Percentiles rank a stretch among this genome's conserved stretches.
Evolutionary conservation across 2,329 filamentous ascomycete genomes (phyloP).

Genomic region (Colletotrichum sp.): DNA sequence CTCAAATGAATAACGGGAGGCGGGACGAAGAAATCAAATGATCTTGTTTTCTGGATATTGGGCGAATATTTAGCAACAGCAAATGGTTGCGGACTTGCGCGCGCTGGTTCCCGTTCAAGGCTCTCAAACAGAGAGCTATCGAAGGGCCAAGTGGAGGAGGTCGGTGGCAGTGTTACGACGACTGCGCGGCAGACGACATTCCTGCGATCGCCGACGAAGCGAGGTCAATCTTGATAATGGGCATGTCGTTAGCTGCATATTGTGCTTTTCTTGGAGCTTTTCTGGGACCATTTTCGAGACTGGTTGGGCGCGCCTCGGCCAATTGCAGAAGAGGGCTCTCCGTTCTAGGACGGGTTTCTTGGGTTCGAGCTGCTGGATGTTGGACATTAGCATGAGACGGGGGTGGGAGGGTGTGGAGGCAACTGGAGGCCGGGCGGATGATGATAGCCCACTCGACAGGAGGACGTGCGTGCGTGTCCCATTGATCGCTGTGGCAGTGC

Average conservation of each 20-base stretch:
- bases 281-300: neutral
- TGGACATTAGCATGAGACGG: neutral
- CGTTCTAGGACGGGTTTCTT: neutral
- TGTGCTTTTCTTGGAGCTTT: conserved; percentile 11
- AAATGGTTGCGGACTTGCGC: neutral
- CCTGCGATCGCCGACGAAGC: neutral
- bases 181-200: conserved; percentile 3
- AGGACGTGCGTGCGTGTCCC: neutral
- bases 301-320: neutral
- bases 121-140: neutral
- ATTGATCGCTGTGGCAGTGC: conserved; percentile 22
- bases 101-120: neutral
- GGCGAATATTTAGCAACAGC: neutral
- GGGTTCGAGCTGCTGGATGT: neutral
- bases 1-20: neutral
- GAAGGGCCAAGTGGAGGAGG: conserved; percentile 1
- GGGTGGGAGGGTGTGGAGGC: neutral
- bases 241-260: conserved; percentile 7
- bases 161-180: conserved; percentile 16
- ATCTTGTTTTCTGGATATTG: neutral
- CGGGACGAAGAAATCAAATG: neutral
- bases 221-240: conserved; percentile 11
- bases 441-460: neutral
- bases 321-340: neutral
- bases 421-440: neutral